Evolutionary conservation across 371 early-diverging fungal species (phyloP), one percentile per base, ranked within the genome.

Genomic region (Lichtheimia ornata): DNA sequence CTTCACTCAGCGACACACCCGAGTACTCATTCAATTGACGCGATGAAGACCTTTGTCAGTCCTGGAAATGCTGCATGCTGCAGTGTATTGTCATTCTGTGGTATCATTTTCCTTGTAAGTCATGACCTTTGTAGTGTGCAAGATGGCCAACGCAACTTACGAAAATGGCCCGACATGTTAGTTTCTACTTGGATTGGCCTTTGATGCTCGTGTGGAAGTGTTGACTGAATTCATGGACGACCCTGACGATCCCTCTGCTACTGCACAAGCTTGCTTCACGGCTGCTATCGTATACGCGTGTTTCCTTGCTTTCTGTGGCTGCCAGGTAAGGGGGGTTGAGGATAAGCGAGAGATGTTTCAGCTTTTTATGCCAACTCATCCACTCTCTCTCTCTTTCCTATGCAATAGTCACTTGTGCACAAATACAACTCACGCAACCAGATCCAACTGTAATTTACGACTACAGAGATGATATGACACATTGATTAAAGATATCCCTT

Each of bases 221-320:
- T 78, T 88, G 56, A 86, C 86, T 41, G 84, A 86, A 59, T 81
- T 81, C 20, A 77, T 75, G 2, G 74, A 74, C 53, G 86, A 84
- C 61, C 88, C 88, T n/a, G 79, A 79, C 43, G 84, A 90, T 64
- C 88, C 88, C 1, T 73, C 76, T 53, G 81, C 76, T 22, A 87
- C 87, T 24, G 90, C 87, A 13, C 71, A 80, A 60, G 83, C 85
- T 2, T 90, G 90, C 63, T 88, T 84, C 47, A 62, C 85, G 6
- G 90, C 90, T 17, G 90, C 88, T 35, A 80, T 79, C 43, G 82
- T 90, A 28, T 90, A 90, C 71, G 81, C 84, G 17, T 86, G 77
- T 56, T 84, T 90, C 74, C 80, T 90, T 50, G 75, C 74, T 47
- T 86, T 85, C 72, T 87, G 88, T 70, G 77, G 81, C 58, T 87